Evolutionary conservation across 1,139 yeast species (phyloP).

Genomic region (Wickerhamomyces sp.): DNA sequence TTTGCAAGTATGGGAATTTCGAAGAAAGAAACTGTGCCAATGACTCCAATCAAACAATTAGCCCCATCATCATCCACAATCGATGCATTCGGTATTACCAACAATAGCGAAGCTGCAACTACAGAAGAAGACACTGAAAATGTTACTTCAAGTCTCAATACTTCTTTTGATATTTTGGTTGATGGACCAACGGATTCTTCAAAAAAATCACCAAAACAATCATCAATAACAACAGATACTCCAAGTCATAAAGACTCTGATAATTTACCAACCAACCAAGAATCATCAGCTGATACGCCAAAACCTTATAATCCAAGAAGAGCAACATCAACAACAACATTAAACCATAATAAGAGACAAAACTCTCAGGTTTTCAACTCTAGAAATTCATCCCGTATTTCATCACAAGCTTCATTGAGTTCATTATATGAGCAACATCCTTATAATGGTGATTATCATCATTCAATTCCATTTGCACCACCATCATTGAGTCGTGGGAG

Average conservation of each 20-base stretch:
- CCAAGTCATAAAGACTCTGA: no score
- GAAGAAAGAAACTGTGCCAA: conserved; percentile 1
- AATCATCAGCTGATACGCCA: neutral
- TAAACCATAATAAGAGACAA: neutral
- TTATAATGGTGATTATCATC: conserved; percentile 8
- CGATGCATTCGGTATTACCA: conserved; percentile 9
- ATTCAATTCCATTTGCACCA: conserved; percentile 12
- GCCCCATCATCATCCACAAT: neutral
- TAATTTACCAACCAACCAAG: neutral
- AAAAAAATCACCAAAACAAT: neutral
- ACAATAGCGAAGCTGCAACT: neutral
- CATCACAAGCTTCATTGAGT: conserved; percentile 17
- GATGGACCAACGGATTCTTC: neutral
- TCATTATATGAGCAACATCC: conserved; percentile 11
- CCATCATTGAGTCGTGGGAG: conserved; percentile 3
- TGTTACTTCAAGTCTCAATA: neutral
- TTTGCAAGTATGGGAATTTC: conserved; percentile 22
- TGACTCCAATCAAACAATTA: conserved; percentile 2
- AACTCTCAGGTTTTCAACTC: neutral
- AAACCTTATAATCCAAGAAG: neutral
- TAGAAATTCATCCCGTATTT: conserved; percentile 10
- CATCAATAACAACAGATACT: no score
- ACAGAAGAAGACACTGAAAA: neutral
- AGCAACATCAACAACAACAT: neutral
- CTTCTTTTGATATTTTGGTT: neutral